Evolutionary conservation across 805 yeast species (phyloP).

Genomic region (Hanseniaspora pseudoguilliermondii): DNA sequence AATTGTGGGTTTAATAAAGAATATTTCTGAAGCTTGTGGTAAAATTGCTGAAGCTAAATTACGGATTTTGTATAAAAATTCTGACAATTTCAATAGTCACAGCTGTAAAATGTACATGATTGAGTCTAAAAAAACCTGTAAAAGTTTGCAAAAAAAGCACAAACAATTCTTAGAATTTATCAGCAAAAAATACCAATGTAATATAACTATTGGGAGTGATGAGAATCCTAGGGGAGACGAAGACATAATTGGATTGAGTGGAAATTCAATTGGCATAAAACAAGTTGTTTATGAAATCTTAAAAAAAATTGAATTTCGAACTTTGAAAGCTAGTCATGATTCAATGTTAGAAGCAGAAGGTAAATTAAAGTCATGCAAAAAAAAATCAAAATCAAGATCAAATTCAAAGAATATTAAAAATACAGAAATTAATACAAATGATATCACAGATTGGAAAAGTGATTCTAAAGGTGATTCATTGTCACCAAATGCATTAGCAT

Average conservation of each 20-base stretch:
- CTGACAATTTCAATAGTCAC: background rate
- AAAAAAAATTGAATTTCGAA: background rate
- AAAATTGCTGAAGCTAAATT: background rate
- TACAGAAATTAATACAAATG: background rate
- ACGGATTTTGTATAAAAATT: background rate
- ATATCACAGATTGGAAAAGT: background rate
- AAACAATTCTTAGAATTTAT: background rate
- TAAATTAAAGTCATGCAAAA: background rate
- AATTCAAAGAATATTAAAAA: background rate
- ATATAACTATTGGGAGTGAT: background rate
- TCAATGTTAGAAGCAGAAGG: background rate
- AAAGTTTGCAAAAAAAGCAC: background rate
- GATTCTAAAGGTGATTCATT: too few species aligned
- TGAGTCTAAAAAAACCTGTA: background rate
- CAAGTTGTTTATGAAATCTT: background rate
- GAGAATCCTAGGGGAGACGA: background rate
- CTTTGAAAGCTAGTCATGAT: background rate
- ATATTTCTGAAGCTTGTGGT: background rate
- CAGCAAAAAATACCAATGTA: background rate
- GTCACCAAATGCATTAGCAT: background rate
- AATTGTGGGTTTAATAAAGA: background rate
- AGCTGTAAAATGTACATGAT: background rate
- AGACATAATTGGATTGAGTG: background rate
- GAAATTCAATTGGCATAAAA: background rate
- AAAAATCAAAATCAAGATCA: background rate